Base-by-base conservation (phyloP, 176 grass and related monocot genomes). In the Eremochloa ophiuroides region DNA sequence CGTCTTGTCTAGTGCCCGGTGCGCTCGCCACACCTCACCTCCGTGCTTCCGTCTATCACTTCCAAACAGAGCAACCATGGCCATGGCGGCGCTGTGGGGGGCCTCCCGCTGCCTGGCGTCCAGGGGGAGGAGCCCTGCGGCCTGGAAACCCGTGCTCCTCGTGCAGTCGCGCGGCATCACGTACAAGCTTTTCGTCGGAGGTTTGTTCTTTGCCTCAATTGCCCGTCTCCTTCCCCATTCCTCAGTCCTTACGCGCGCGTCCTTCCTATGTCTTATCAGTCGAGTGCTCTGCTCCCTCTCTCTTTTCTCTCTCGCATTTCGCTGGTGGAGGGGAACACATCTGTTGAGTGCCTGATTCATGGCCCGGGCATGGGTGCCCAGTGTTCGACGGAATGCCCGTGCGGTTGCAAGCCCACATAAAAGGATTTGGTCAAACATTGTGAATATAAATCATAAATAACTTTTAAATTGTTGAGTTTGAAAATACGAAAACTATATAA, bases 181-280 rank as follows among this genome's bases (percentile, higher is more conserved):
- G 13, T 48, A 89, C 77, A 85, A 69, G 62, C 87, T 85, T 43
- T 81, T 89, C 71, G 28, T 89, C 55, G 87, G 82, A 81, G 87
- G 87, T 81, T 12, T 20, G 58, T 18, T 2, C 51, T 80, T 25
- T 10, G 4, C 8, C 62, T 48, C 0, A 53, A 35, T 79, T 68
- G 34, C n/a, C 31, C n/a, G 6, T 30, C 42, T 26, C 43, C 18
- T 53, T 40, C 8, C 42, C 23, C 1, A 4, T 2, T 50, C 51
- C 30, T 41, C 39, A 28, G 26, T 62, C 42, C n/a, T 23, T 25
- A 56, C 9, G 53, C 53, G 9, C 50, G 30, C 60, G 14, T 28
- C 8, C 47, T 38, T 39, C 0, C 23, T 17, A 2, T 23, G 2
- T 27, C 51, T 51, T 33, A 4, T 48, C 51, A 48, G 12, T 42